Conservation (phyloP, 2,329 filamentous ascomycete species). For the Neofusicoccum sp. region DNA sequence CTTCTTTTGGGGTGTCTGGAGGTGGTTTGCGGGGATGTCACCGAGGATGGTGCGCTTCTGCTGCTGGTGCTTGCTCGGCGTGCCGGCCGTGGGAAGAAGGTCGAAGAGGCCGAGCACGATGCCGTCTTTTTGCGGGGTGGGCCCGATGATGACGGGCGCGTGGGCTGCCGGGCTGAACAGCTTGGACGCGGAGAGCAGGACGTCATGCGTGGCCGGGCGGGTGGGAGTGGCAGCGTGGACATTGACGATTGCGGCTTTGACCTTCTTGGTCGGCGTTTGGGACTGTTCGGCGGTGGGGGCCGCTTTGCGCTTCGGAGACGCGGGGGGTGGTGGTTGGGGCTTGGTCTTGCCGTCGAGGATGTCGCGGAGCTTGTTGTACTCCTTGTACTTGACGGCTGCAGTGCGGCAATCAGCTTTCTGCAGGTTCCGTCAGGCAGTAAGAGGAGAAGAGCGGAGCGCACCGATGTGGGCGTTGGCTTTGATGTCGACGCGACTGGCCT, state of each 20-base stretch:
- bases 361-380: conserved; percentile 67
- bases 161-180: conserved; percentile 59
- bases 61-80: conserved; percentile 45
- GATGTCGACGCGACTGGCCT: conserved; percentile 74
- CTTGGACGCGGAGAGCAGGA: conserved; percentile 56
- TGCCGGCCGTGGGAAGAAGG: conserved; percentile 58
- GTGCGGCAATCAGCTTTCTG: too few relatives aligned
- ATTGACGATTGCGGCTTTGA: neutral
- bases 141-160: conserved; percentile 56
- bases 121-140: conserved; percentile 79
- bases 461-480: conserved; percentile 72
- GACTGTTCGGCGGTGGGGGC: conserved; percentile 21
- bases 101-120: conserved; percentile 79
- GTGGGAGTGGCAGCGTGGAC: conserved; percentile 26
- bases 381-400: conserved; percentile 72
- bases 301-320: conserved; percentile 29
- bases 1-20: conserved; percentile 44
- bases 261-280: conserved; percentile 35
- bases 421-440: conserved; percentile 1
- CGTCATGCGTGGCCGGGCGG: conserved; percentile 31
- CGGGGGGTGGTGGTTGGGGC: conserved; percentile 38
- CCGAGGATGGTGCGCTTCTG: conserved; percentile 30
- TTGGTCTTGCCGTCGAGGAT: conserved; percentile 31
- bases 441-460: conserved; percentile 41
- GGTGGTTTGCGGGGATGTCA: conserved; percentile 33